A percentile compares a stretch with the other conserved stretches of the same genome.
phyloP scores from a whole-genome alignment of 192 early-diverging fungal species.

The Coemansia sp. region DNA sequence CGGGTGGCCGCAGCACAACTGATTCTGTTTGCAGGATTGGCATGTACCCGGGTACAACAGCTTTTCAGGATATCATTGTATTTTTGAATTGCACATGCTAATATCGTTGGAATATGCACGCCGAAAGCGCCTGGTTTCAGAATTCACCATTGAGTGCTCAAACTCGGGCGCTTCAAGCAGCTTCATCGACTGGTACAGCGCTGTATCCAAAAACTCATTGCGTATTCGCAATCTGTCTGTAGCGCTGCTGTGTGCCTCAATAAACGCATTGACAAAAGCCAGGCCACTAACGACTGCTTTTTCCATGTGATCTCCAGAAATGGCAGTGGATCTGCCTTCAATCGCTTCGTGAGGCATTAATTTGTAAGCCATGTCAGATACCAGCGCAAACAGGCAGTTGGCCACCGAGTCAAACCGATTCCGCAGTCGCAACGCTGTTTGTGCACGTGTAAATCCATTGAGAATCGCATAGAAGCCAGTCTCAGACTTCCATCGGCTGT shows the following conservation, averaged over 20 bases:
- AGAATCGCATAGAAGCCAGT: slow-evolving; percentile 28
- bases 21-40: no score
- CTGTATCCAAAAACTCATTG: slow-evolving; percentile 39
- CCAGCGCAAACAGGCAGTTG: slow-evolving; percentile 27
- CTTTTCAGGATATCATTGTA: no score
- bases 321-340: not conserved
- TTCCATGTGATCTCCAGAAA: not conserved
- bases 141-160: slow-evolving; percentile 8
- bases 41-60: no score
- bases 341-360: not conserved
- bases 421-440: slow-evolving; percentile 25
- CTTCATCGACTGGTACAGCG: slow-evolving; percentile 39
- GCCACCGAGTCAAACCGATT: slow-evolving; percentile 46
- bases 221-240: slow-evolving; percentile 33
- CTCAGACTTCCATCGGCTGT: slow-evolving; percentile 29
- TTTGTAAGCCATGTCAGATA: slow-evolving; percentile 6
- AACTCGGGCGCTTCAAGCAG: slow-evolving; percentile 34
- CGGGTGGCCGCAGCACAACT: slow-evolving; percentile 2
- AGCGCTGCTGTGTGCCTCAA: slow-evolving; percentile 19
- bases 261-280: slow-evolving; percentile 35
- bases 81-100: not conserved
- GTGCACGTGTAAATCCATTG: slow-evolving; percentile 33
- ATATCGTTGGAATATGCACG: slow-evolving; percentile 35
- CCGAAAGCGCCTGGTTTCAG: slow-evolving; percentile 33
- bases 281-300: slow-evolving; percentile 12